phyloP scores from a whole-genome alignment of 805 yeast species.

The Lipomyces sp. region DNA sequence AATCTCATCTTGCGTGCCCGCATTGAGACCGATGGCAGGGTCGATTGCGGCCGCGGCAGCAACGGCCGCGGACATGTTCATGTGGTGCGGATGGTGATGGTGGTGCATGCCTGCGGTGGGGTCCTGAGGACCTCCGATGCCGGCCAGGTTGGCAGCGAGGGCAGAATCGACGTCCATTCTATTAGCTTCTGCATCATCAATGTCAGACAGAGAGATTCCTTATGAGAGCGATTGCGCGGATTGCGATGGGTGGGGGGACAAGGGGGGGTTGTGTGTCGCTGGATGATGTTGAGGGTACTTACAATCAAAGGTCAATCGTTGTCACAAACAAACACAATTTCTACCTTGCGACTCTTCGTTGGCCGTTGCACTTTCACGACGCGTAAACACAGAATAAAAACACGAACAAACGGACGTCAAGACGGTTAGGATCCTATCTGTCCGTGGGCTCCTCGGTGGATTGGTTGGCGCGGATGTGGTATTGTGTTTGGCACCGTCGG shows the following conservation, averaged over 20 bases:
- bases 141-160: constrained; percentile 34
- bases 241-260: too few relatives aligned
- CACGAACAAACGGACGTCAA: neutral
- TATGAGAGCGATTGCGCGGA: too few relatives aligned
- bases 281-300: neutral
- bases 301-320: neutral
- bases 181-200: neutral
- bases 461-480: constrained; percentile 1
- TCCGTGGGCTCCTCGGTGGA: neutral
- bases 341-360: too few relatives aligned
- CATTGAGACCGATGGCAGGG: constrained; percentile 24
- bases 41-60: constrained; percentile 38
- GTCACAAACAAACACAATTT: neutral
- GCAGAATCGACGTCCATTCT: constrained; percentile 34
- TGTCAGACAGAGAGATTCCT: neutral
- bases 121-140: constrained; percentile 27
- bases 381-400: neutral
- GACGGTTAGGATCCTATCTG: neutral
- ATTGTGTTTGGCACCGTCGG: constrained; percentile 5
- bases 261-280: too few relatives aligned
- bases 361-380: neutral
- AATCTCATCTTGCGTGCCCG: constrained; percentile 21
- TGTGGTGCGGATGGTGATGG: constrained; percentile 32
- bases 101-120: constrained; percentile 28
- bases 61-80: constrained; percentile 30